These are phyloP conservation scores for Pythium oligandrum DNA, from an alignment of 352 stramenopile genomes.

Conservation along the genomic window DNA sequence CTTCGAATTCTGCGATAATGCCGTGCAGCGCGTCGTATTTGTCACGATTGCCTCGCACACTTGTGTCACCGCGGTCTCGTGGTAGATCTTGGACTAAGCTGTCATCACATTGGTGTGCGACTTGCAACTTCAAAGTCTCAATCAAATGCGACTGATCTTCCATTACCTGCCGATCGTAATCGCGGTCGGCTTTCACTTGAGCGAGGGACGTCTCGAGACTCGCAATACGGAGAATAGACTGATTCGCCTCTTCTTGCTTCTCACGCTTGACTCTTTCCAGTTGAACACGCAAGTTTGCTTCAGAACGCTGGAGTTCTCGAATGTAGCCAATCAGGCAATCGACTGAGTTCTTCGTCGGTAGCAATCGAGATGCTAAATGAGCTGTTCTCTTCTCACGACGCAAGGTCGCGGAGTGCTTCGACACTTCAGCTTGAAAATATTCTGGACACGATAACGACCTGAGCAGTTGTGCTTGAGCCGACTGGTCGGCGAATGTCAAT, in stretches of 20 bases:
- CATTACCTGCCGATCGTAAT: constrained; percentile 11
- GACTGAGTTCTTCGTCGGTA: constrained; percentile 50
- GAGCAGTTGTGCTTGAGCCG: no score
- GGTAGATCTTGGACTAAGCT: no score
- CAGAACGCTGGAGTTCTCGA: constrained; percentile 62
- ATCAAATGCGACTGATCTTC: constrained; percentile 20
- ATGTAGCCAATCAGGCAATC: constrained; percentile 77
- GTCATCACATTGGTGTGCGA: neutral
- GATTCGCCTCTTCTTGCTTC: constrained; percentile 43
- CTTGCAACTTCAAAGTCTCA: constrained; percentile 32
- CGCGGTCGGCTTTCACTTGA: constrained; percentile 16
- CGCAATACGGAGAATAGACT: constrained; percentile 34
- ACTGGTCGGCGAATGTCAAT: no score
- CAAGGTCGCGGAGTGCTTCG: no score
- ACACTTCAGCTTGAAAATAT: no score
- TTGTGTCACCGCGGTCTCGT: no score
- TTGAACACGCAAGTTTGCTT: constrained; percentile 53
- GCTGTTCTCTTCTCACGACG: constrained; percentile 22
- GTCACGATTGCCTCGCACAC: no score
- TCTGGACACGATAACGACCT: no score
- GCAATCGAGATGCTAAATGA: constrained; percentile 46
- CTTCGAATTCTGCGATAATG: no score
- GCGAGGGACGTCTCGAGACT: constrained; percentile 39
- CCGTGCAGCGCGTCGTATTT: no score
- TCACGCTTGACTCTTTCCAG: constrained; percentile 48